phyloP scores from a whole-genome alignment of 1,284 basidiomycete species.

The Leccinum subrobustum region DNA sequence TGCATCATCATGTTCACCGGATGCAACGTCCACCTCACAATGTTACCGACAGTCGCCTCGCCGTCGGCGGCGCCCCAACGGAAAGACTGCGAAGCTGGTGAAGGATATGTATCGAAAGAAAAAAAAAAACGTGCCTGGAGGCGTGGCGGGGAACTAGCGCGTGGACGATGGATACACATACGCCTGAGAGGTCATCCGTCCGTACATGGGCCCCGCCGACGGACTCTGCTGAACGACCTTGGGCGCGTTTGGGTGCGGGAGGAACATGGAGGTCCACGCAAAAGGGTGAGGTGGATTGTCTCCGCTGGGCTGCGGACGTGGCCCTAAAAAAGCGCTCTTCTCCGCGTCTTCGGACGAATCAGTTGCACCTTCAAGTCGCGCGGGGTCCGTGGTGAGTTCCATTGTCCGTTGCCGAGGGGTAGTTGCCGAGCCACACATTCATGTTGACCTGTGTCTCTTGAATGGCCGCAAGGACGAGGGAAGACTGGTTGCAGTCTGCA shows the following conservation, averaged over 20 bases:
- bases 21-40: slow-evolving; percentile 37
- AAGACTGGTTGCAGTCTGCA: slow-evolving; percentile 57
- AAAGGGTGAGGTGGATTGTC: slow-evolving; percentile 29
- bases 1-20: slow-evolving; percentile 11
- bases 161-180: slow-evolving; percentile 11
- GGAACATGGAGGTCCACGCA: slow-evolving; percentile 52
- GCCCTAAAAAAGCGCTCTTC: slow-evolving; percentile 27
- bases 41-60: slow-evolving; percentile 42
- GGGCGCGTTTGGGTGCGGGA: slow-evolving; percentile 74
- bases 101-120: too few relatives aligned
- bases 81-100: too few relatives aligned
- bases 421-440: slow-evolving; percentile 85
- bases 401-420: slow-evolving; percentile 60
- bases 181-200: slow-evolving; percentile 35
- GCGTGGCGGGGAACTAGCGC: not conserved
- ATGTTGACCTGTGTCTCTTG: slow-evolving; percentile 87
- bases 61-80: not conserved
- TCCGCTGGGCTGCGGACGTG: slow-evolving; percentile 19
- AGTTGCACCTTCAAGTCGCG: not conserved
- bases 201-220: slow-evolving; percentile 58
- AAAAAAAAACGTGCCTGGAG: too few relatives aligned
- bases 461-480: slow-evolving; percentile 74
- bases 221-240: slow-evolving; percentile 38
- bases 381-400: slow-evolving; percentile 33
- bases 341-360: slow-evolving; percentile 12